Percentiles rank a stretch among this genome's conserved stretches.
Evolutionary conservation across 257 asterid species (phyloP).

Genomic region (Capsicum rhomboideum): DNA sequence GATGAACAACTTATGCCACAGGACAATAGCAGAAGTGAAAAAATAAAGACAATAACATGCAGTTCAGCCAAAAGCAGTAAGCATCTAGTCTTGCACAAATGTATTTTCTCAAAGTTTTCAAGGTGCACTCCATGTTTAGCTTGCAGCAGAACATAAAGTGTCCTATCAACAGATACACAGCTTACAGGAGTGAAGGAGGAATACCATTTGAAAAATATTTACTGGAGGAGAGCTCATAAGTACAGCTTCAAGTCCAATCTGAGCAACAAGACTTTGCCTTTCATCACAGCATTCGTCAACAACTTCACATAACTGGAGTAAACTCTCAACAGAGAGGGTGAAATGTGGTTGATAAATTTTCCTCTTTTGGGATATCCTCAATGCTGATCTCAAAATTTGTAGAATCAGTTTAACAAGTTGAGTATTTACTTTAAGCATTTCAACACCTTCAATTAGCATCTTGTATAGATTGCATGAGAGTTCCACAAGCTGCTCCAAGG

Average conservation of each 20-base stretch:
- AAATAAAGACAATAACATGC: neutral
- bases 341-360: conserved; percentile 71
- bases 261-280: conserved; percentile 25
- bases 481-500: conserved; percentile 84
- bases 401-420: conserved; percentile 38
- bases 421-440: conserved; percentile 28
- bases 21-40: neutral
- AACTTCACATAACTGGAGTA: conserved; percentile 48
- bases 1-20: neutral
- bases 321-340: conserved; percentile 50
- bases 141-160: neutral
- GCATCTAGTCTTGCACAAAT: neutral
- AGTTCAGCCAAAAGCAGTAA: neutral
- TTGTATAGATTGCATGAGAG: conserved; percentile 54
- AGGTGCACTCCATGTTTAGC: neutral
- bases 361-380: conserved; percentile 77
- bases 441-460: conserved; percentile 42
- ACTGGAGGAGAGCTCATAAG: conserved; percentile 76
- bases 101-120: neutral
- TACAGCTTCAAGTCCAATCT: conserved; percentile 62
- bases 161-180: neutral
- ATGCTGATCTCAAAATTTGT: conserved; percentile 40
- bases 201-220: conserved; percentile 50
- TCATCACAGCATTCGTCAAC: conserved; percentile 40
- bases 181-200: conserved; percentile 9